Evolutionary conservation across 1,284 basidiomycete species (phyloP).

Genomic region (Rhodotorula sp.): DNA sequence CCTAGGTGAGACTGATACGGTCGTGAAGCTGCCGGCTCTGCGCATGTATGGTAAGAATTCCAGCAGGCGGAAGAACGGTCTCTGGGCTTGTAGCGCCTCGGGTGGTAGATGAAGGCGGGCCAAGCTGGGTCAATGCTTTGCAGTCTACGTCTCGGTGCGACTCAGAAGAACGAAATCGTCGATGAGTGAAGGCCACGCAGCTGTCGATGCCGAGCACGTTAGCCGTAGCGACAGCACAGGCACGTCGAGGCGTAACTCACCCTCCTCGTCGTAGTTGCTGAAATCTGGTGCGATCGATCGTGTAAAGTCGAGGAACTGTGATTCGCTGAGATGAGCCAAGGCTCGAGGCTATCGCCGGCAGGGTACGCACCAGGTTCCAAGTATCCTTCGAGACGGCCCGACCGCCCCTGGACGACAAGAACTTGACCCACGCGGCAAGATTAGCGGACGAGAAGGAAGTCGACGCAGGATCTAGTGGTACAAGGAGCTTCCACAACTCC

Average conservation of each 20-base stretch:
- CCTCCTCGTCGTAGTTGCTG: slow-evolving; percentile 78
- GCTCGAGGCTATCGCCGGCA: background rate
- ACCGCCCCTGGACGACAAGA: slow-evolving; percentile 65
- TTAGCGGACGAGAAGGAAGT: slow-evolving; percentile 65
- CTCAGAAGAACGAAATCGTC: slow-evolving; percentile 91
- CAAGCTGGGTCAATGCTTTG: no score
- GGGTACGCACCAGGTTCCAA: slow-evolving; percentile 72
- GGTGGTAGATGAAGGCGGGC: no score
- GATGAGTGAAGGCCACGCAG: slow-evolving; percentile 83
- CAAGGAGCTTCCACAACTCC: slow-evolving; percentile 79
- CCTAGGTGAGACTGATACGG: no score
- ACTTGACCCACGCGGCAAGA: slow-evolving; percentile 80
- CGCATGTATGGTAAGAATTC: no score
- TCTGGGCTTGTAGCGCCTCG: no score
- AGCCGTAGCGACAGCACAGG: background rate
- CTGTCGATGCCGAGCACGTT: slow-evolving; percentile 50
- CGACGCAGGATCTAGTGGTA: slow-evolving; percentile 73
- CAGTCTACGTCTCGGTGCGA: no score
- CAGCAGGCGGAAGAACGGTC: no score
- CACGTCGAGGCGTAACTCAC: slow-evolving; percentile 54
- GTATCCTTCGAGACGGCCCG: slow-evolving; percentile 92
- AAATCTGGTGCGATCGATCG: slow-evolving; percentile 77
- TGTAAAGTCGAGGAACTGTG: slow-evolving; percentile 75
- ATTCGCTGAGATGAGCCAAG: background rate
- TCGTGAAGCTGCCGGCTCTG: no score